Percentiles rank a stretch among this genome's conserved stretches.
These are phyloP conservation scores for Xylariaceae sp. DNA, from an alignment of 2,329 filamentous ascomycete genomes.

Conservation along the genomic window DNA sequence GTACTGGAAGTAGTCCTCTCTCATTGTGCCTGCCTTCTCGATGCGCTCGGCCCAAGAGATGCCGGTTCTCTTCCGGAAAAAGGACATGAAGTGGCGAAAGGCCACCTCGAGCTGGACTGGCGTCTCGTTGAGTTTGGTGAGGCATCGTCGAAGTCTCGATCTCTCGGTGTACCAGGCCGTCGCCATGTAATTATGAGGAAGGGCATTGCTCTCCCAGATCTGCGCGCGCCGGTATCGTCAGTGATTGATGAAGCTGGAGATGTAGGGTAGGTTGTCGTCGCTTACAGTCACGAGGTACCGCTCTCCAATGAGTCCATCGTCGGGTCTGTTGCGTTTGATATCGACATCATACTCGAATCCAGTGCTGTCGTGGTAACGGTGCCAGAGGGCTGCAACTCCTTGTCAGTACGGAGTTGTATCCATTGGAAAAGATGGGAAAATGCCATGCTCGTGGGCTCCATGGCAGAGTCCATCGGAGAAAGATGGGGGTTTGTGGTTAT, in stretches of 20 bases:
- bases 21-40: constrained; percentile 29
- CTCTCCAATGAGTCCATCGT: constrained; percentile 45
- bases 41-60: constrained; percentile 55
- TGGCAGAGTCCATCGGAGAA: no score
- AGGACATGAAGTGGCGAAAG: constrained; percentile 45
- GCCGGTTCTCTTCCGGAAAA: constrained; percentile 55
- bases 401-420: constrained; percentile 1
- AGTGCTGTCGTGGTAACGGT: constrained; percentile 57
- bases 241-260: no score
- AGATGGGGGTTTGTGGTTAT: no score
- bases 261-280: constrained; percentile 35
- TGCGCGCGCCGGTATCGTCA: no score
- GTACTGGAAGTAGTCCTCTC: constrained; percentile 38
- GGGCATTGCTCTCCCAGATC: constrained; percentile 62
- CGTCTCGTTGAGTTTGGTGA: constrained; percentile 34
- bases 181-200: constrained; percentile 56
- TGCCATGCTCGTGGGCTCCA: no score
- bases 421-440: background rate
- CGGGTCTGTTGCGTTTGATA: constrained; percentile 48
- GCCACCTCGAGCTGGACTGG: constrained; percentile 39
- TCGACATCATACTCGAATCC: constrained; percentile 60
- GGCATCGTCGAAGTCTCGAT: constrained; percentile 33
- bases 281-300: constrained; percentile 57
- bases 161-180: constrained; percentile 46
- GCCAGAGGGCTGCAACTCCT: constrained; percentile 24